Evolutionary conservation across 176 grass and related monocot species (phyloP).

Genomic region (Cymbopogon citratus): DNA sequence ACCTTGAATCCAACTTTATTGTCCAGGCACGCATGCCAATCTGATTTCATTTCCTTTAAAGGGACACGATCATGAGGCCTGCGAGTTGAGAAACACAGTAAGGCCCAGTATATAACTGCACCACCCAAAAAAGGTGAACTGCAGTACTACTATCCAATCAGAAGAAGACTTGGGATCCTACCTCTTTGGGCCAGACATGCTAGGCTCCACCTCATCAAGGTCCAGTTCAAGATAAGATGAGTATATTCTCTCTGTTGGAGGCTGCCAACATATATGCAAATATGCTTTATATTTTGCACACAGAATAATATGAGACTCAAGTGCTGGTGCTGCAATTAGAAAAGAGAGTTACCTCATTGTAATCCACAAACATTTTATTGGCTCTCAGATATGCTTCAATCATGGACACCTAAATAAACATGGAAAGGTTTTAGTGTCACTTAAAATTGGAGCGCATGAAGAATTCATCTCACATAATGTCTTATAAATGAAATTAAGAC

Average conservation of each 20-base stretch:
- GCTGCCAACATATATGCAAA: constrained; percentile 43
- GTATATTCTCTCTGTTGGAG: constrained; percentile 63
- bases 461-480: neutral
- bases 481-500: neutral
- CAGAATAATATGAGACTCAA: neutral
- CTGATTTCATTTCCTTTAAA: constrained; percentile 91
- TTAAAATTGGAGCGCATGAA: neutral
- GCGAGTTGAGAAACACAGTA: constrained; percentile 12
- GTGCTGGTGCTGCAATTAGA: neutral
- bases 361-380: constrained; percentile 92
- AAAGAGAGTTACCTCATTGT: constrained; percentile 49
- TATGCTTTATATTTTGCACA: neutral
- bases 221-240: constrained; percentile 85
- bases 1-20: constrained; percentile 88
- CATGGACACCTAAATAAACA: constrained; percentile 70
- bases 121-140: neutral
- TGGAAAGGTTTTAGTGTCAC: constrained; percentile 6
- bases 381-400: constrained; percentile 87
- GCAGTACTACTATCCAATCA: neutral
- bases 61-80: constrained; percentile 94
- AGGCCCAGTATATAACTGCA: neutral
- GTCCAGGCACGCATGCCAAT: constrained; percentile 75
- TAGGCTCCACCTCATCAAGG: constrained; percentile 72
- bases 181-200: constrained; percentile 89
- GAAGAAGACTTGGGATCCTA: constrained; percentile 8